Conservation (phyloP, 768 basidiomycete genomes). For the Auriscalpium vulgare region DNA sequence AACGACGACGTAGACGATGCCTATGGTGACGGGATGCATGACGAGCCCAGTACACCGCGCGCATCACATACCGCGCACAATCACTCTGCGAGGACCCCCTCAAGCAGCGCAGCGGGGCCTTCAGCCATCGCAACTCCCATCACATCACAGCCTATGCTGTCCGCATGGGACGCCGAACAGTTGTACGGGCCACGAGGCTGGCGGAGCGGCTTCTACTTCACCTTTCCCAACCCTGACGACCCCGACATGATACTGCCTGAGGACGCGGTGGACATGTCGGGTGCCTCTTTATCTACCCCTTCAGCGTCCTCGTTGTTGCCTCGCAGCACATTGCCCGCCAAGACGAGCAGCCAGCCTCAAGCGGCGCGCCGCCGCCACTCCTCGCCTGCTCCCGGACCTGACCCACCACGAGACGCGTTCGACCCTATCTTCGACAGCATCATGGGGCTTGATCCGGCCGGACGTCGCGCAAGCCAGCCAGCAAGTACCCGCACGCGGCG, state of each 20-base stretch:
- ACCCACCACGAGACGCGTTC: not conserved
- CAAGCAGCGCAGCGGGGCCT: too few species aligned
- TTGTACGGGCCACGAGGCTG: not conserved
- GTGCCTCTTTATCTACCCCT: not conserved
- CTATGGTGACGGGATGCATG: not conserved
- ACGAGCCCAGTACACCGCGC: not conserved
- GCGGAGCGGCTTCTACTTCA: not conserved
- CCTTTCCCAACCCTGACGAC: not conserved
- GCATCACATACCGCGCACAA: not conserved
- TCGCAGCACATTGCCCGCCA: not conserved
- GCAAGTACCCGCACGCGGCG: not conserved
- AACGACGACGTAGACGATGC: not conserved
- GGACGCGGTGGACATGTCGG: not conserved
- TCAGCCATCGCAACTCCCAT: too few species aligned
- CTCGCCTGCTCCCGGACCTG: not conserved
- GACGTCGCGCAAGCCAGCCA: too few species aligned
- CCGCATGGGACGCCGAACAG: not conserved
- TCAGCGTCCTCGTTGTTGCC: not conserved
- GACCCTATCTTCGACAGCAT: not conserved
- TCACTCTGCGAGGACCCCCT: too few species aligned
- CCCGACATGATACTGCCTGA: not conserved
- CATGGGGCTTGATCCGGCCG: not conserved
- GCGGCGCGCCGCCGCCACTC: not conserved
- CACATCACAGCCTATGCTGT: not conserved
- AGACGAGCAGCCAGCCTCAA: not conserved